Evolutionary conservation across 768 basidiomycete genomes (phyloP).

Genomic region (Rubroboletus pulcherrimus): DNA sequence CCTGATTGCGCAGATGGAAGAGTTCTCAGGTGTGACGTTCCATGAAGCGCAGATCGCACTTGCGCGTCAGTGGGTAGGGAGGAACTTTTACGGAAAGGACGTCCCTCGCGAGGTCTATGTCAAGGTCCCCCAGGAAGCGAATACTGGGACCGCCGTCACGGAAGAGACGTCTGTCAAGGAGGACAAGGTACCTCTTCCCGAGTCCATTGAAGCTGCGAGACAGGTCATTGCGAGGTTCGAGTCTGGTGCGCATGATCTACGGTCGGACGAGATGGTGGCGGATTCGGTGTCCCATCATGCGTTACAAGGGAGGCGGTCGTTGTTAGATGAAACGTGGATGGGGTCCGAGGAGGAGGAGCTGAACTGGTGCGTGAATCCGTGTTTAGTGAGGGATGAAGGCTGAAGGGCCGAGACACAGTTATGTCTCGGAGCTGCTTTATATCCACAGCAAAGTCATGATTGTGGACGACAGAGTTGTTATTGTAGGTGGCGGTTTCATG

Average conservation of each 20-base stretch:
- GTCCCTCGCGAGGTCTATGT: conserved; percentile 53
- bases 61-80: conserved; percentile 69
- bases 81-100: conserved; percentile 33
- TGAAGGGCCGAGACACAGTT: conserved; percentile 44
- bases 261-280: conserved; percentile 60
- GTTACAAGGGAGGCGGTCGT: conserved; percentile 53
- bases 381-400: neutral
- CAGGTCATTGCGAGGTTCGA: conserved; percentile 71
- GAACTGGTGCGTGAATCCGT: conserved; percentile 53
- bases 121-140: conserved; percentile 49
- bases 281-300: conserved; percentile 84
- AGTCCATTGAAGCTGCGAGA: conserved; percentile 61
- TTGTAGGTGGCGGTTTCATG: conserved; percentile 47
- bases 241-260: conserved; percentile 49
- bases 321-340: conserved; percentile 80
- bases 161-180: conserved; percentile 54
- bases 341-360: conserved; percentile 83
- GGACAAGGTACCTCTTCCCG: conserved; percentile 65
- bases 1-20: conserved; percentile 68
- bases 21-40: conserved; percentile 73
- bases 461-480: conserved; percentile 86
- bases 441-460: conserved; percentile 93
- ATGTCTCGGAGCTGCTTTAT: conserved; percentile 76
- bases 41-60: conserved; percentile 85
- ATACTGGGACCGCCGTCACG: conserved; percentile 45